Evolutionary conservation across 116 monocot genomes (phyloP), one percentile per base, ranked within the genome.

Genomic region (Trichopus zeylanicus): DNA sequence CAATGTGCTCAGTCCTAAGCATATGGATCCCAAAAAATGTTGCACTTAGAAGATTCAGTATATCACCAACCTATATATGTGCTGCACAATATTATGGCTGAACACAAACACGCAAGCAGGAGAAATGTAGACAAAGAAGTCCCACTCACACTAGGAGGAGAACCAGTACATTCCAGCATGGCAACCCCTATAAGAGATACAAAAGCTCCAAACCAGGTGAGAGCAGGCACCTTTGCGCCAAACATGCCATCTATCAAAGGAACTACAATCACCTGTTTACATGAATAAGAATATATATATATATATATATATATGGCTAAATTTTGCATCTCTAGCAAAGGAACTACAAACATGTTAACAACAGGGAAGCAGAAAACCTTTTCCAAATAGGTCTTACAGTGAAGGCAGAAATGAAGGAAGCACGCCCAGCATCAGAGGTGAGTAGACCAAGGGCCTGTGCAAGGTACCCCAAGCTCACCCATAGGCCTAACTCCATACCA

Each of bases 11-110:
- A 25, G 87, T 92, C 28, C 89, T 76, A n/a, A 88, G 56, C 55
- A 88, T 85, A 64, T 88, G 93, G 33, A 93, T 82, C 29, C 82
- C 89, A 65, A 89, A 93, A 61, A 77, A 93, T n/a, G 82, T 60
- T 0, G 89, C 82, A 59, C 85, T 85, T 57, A 93, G 56, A 46
- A 88, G 48, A 61, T 82, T 93, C 30, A 93, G 64, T 57, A 85
- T 29, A 75, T 93, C 93, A 28, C 93, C 89, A 63, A 80, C 77
- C 89, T 93, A 49, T 0, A 49, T 22, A 49, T 22, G 19, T 0
- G 7, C 7, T 7, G 2, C 42, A 37, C 42, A 42, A 42, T n/a
- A 3, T 42, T 42, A 42, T 13, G 13, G 1, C 12, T 16, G 13
- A 42, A 15, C n/a, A 42, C n/a, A 42, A 13, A 42, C 1, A 13